These are phyloP conservation scores for Colletotrichum melonis DNA, from an alignment of 2,329 filamentous ascomycete species.

Conservation along the genomic window DNA sequence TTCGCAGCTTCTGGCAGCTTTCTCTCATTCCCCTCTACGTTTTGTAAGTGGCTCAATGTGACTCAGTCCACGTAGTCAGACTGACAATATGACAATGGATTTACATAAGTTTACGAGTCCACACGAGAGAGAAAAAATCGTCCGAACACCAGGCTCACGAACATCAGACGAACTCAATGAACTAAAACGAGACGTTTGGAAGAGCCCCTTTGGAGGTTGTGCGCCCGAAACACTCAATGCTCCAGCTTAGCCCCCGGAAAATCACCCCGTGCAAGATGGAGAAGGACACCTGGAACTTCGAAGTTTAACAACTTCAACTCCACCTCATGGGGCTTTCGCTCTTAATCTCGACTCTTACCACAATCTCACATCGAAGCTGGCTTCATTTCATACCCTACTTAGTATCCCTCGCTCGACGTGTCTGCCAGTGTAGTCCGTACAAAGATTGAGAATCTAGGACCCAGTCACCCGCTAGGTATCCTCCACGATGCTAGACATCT, in stretches of 20 bases:
- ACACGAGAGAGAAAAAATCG: neutral
- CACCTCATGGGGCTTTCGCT: neutral
- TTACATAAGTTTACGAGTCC: neutral
- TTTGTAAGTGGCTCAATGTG: neutral
- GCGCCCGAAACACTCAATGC: slow-evolving; percentile 33
- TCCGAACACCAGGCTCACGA: neutral
- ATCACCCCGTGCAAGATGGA: slow-evolving; percentile 16
- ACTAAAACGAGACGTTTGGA: neutral
- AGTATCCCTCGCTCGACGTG: neutral
- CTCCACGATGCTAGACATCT: slow-evolving; percentile 43
- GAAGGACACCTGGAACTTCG: slow-evolving; percentile 30
- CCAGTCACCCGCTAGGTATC: neutral
- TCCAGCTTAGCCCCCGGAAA: slow-evolving; percentile 28
- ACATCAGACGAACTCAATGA: slow-evolving; percentile 14
- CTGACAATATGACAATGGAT: neutral
- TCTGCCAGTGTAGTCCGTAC: neutral
- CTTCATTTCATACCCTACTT: neutral
- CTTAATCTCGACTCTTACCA: neutral
- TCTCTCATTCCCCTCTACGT: neutral
- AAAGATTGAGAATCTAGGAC: neutral
- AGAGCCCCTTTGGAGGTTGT: slow-evolving; percentile 3
- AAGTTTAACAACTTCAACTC: neutral
- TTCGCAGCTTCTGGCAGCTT: neutral
- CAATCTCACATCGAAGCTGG: neutral
- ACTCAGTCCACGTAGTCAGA: neutral